Base-by-base conservation (phyloP, 306 rosid species). In the Aeschynomene evenia region DNA sequence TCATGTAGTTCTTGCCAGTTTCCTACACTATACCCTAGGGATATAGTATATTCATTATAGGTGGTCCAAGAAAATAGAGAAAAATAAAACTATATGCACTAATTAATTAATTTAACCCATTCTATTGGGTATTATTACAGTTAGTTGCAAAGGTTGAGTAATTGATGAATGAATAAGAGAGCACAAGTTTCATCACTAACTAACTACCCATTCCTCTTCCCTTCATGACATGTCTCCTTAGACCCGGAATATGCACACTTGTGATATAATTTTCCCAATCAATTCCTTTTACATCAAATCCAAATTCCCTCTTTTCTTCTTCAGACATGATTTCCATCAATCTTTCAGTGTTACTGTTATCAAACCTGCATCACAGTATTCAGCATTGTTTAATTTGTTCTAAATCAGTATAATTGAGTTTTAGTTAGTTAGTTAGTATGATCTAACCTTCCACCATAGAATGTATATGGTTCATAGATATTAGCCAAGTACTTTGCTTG, bases 401-500 rank as follows among this genome's bases (percentile, higher is more conserved):
- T n/a, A 42, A 60, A 9, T 61, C 49, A 42, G 15, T 15, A 5
- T 12, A 60, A 0, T 18, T 18, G 5, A 18, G 10, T 3, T 56
- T 26, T 55, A 28, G 52, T 28, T n/a, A 8, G 9, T 26, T 7
- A 37, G 3, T 57, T 9, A 8, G 51, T 28, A 24, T 1, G 2
- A 55, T 53, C 63, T 60, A 79, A 87, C 96, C 92, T 87, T 83
- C 96, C 96, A 73, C 85, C 86, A 70, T 83, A 89, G 68, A 89
- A 89, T 67, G 96, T 77, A 56, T 89, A 89, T 5, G 96, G 92
- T 66, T 86, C 81, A 57, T 89, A 85, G 43, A 89, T 80, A 49
- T 75, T 83, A 63, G 90, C 96, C 81, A 89, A 81, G 75, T 85
- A 71, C 83, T 83, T 89, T 4, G 91, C 88, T 83, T 83, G 90